A percentile compares a stretch with the other conserved stretches of the same genome.
phyloP scores from a whole-genome alignment of 2,329 filamentous ascomycete genomes.

The Ascochyta clinopodiicola region DNA sequence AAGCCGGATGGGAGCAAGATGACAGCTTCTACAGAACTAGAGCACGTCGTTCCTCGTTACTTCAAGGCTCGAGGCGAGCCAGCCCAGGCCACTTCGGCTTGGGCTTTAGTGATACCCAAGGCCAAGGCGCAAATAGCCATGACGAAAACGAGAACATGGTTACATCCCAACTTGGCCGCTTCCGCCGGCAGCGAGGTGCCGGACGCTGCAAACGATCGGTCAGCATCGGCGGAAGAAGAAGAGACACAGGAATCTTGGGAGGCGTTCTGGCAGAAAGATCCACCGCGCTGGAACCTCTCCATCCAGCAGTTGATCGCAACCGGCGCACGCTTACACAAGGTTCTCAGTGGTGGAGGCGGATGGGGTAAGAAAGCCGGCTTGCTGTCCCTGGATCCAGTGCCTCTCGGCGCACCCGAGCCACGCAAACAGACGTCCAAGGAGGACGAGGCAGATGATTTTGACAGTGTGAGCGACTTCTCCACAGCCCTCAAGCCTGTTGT shows the following conservation, averaged over 20 bases:
- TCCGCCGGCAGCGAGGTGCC: neutral
- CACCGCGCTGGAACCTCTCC: conserved; percentile 28
- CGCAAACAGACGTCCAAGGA: conserved; percentile 2
- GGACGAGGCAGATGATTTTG: conserved; percentile 10
- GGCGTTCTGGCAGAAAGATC: conserved; percentile 21
- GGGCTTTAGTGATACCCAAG: conserved; percentile 73
- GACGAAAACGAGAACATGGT: neutral
- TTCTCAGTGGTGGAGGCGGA: conserved; percentile 81
- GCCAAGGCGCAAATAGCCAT: neutral
- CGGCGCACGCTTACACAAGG: conserved; percentile 53
- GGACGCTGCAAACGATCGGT: neutral
- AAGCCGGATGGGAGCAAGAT: conserved; percentile 52
- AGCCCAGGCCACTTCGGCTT: conserved; percentile 66
- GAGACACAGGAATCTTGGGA: neutral
- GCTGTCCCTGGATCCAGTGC: conserved; percentile 73
- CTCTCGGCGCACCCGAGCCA: conserved; percentile 3
- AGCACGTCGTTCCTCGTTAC: conserved; percentile 66
- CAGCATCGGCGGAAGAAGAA: neutral
- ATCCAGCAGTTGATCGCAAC: conserved; percentile 27
- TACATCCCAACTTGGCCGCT: neutral
- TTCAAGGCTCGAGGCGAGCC: conserved; percentile 54
- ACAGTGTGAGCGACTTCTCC: conserved; percentile 37
- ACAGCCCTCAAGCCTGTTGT: conserved; percentile 63
- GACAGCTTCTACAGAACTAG: conserved; percentile 75
- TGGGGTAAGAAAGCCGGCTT: conserved; percentile 84